phyloP scores from a whole-genome alignment of 1,284 basidiomycete genomes.

The Taiwanofungus camphoratus region DNA sequence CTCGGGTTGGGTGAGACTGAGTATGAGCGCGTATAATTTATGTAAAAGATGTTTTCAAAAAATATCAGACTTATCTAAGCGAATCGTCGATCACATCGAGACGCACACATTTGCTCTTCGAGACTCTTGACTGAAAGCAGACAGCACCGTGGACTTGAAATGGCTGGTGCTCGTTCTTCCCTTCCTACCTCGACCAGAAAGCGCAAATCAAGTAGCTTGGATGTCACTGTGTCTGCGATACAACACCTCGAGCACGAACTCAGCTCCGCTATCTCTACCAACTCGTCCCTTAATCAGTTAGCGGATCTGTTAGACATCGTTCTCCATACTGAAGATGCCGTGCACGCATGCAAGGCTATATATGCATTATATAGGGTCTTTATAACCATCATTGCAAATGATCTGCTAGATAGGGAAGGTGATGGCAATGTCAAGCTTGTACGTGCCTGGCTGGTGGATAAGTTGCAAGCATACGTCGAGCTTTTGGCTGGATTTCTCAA shows the following conservation, averaged over 20 bases:
- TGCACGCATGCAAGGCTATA: constrained; percentile 66
- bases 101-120: too few species aligned
- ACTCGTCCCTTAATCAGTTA: constrained; percentile 73
- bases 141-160: too few species aligned
- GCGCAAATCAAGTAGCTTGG: constrained; percentile 35
- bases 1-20: too few species aligned
- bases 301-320: constrained; percentile 69
- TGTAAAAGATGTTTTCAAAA: too few species aligned
- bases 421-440: constrained; percentile 58
- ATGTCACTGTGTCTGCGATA: constrained; percentile 27
- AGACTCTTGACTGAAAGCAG: too few species aligned
- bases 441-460: constrained; percentile 70
- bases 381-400: constrained; percentile 55
- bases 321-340: constrained; percentile 36
- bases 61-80: too few species aligned
- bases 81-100: too few species aligned
- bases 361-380: constrained; percentile 84
- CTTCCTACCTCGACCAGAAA: constrained; percentile 53
- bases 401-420: constrained; percentile 39
- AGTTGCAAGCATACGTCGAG: constrained; percentile 60
- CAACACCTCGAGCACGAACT: constrained; percentile 49
- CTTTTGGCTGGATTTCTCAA: constrained; percentile 66
- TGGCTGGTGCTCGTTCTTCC: constrained; percentile 29
- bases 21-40: too few species aligned
- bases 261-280: constrained; percentile 40